These are phyloP conservation scores for Fusarium siculi DNA, from an alignment of 2,329 filamentous ascomycete genomes.

Conservation along the genomic window DNA sequence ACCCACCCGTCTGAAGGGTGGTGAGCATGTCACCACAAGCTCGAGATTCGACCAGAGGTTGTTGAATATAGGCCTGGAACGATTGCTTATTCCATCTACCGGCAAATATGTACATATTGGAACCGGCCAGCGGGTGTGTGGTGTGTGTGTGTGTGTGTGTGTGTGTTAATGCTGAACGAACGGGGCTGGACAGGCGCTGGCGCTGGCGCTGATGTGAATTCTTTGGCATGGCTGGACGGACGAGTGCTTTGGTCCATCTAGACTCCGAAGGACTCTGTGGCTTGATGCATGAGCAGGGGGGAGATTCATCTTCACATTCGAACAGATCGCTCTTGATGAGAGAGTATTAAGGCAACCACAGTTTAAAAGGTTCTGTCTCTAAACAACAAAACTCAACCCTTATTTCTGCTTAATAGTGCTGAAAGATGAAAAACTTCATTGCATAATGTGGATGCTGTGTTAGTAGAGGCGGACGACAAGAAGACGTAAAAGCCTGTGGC, in stretches of 20 bases:
- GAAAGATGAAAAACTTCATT: neutral
- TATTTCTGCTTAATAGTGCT: neutral
- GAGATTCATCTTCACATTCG: neutral
- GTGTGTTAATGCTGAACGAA: neutral
- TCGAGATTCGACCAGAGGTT: neutral
- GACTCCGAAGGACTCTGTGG: neutral
- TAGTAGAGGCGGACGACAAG: neutral
- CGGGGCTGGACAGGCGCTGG: neutral
- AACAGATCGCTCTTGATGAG: neutral
- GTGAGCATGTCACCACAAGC: neutral
- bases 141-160: no score
- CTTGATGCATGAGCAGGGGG: neutral
- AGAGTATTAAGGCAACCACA: neutral
- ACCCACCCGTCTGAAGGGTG: neutral
- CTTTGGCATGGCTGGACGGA: neutral
- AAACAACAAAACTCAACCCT: neutral
- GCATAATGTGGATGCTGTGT: neutral
- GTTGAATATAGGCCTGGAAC: slow-evolving; percentile 1
- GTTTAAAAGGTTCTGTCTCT: neutral
- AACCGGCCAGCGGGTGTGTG: no score
- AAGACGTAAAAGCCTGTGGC: neutral
- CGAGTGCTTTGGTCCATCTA: neutral
- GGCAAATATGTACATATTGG: no score
- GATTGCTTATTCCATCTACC: neutral
- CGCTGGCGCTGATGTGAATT: neutral